Percentiles rank a stretch among this genome's conserved stretches.
phyloP scores from a whole-genome alignment of 2,329 filamentous ascomycete genomes.

The Cladorrhinum sp. region DNA sequence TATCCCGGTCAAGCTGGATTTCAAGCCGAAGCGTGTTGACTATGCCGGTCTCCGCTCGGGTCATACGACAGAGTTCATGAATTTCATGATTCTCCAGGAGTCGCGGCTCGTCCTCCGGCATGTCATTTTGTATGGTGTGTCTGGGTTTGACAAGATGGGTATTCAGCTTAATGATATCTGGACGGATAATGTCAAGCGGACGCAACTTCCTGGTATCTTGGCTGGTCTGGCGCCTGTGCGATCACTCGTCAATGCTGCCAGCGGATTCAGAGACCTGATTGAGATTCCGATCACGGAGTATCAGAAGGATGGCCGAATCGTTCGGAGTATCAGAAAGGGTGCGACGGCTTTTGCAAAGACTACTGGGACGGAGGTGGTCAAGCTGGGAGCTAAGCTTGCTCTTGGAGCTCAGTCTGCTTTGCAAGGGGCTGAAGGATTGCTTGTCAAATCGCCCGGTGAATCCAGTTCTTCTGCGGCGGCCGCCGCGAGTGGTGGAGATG shows the following conservation, averaged over 20 bases:
- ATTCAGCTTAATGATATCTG: constrained; percentile 92
- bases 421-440: constrained; percentile 79
- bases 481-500: constrained; percentile 7
- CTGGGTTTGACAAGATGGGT: constrained; percentile 85
- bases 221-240: constrained; percentile 88
- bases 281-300: constrained; percentile 91
- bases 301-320: constrained; percentile 85
- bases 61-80: constrained; percentile 97
- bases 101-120: constrained; percentile 82
- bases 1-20: constrained; percentile 81
- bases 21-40: constrained; percentile 97
- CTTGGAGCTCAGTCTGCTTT: constrained; percentile 93
- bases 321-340: constrained; percentile 89
- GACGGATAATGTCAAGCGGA: constrained; percentile 87
- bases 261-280: constrained; percentile 80
- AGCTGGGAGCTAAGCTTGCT: constrained; percentile 88
- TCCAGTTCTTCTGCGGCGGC: constrained; percentile 41
- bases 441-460: constrained; percentile 44
- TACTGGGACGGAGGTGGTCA: constrained; percentile 90
- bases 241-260: constrained; percentile 85
- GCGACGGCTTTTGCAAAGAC: constrained; percentile 87
- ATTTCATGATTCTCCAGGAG: constrained; percentile 89
- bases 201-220: constrained; percentile 84
- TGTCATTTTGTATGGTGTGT: constrained; percentile 88
- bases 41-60: constrained; percentile 90